Percentiles rank a stretch among this genome's conserved stretches.
Conservation (phyloP, 768 basidiomycete genomes). For the Boletus rex-veris region DNA sequence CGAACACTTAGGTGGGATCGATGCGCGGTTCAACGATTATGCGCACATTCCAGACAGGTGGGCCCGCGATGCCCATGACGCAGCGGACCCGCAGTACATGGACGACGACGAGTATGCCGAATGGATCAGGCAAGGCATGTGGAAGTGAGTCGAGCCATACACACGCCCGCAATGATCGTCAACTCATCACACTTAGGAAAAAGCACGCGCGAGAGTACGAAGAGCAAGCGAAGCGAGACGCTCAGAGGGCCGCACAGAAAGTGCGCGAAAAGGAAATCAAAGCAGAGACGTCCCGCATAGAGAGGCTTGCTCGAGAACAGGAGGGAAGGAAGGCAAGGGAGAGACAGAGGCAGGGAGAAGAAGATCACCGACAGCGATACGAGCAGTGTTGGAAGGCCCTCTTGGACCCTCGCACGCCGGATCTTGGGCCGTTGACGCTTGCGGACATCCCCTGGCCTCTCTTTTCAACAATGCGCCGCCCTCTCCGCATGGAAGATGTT, state of each 20-base stretch:
- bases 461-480: slow-evolving; percentile 16
- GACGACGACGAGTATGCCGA: slow-evolving; percentile 87
- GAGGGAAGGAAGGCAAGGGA: slow-evolving; percentile 47
- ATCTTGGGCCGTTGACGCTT: slow-evolving; percentile 40
- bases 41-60: slow-evolving; percentile 73
- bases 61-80: slow-evolving; percentile 43
- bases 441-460: slow-evolving; percentile 76
- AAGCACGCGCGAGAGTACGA: slow-evolving; percentile 65
- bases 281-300: slow-evolving; percentile 50
- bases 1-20: slow-evolving; percentile 58
- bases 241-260: slow-evolving; percentile 47
- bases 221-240: slow-evolving; percentile 56
- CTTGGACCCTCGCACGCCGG: slow-evolving; percentile 30
- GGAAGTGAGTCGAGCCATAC: slow-evolving; percentile 47
- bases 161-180: neutral
- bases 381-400: slow-evolving; percentile 56
- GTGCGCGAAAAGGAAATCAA: slow-evolving; percentile 53
- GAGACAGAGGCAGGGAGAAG: slow-evolving; percentile 41
- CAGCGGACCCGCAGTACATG: slow-evolving; percentile 48
- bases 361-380: slow-evolving; percentile 50
- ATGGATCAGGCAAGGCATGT: slow-evolving; percentile 86
- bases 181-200: slow-evolving; percentile 41
- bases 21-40: slow-evolving; percentile 63
- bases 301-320: slow-evolving; percentile 51
- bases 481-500: slow-evolving; percentile 44